A percentile compares a stretch with the other conserved stretches of the same genome.
These are phyloP conservation scores for Fomitopsis serialis DNA, from an alignment of 768 basidiomycete species.

Conservation along the genomic window DNA sequence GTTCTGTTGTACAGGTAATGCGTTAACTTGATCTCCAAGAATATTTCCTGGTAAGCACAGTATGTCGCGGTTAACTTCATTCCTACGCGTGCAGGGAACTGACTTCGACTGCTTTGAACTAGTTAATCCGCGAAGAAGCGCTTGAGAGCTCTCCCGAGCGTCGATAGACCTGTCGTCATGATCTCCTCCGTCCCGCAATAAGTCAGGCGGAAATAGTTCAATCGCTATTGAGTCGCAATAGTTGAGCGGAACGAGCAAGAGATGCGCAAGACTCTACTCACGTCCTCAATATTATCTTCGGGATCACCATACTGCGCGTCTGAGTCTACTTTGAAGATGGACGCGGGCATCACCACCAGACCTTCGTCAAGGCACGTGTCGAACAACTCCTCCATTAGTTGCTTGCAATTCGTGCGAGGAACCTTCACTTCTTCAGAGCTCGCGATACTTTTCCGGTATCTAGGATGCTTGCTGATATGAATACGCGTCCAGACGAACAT, in stretches of 20 bases:
- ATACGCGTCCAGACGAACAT: slow-evolving; percentile 54
- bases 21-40: too few relatives aligned
- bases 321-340: slow-evolving; percentile 34
- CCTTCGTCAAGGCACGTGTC: slow-evolving; percentile 32
- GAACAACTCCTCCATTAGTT: slow-evolving; percentile 43
- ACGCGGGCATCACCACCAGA: slow-evolving; percentile 42
- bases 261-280: slow-evolving; percentile 21
- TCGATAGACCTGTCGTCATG: slow-evolving; percentile 35
- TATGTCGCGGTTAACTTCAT: too few relatives aligned
- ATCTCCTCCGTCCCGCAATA: slow-evolving; percentile 44
- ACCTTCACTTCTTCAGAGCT: neutral
- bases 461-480: slow-evolving; percentile 36
- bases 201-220: slow-evolving; percentile 38
- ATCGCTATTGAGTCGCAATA: slow-evolving; percentile 23
- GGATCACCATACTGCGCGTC: slow-evolving; percentile 15
- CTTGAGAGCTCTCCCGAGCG: slow-evolving; percentile 31
- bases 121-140: slow-evolving; percentile 30
- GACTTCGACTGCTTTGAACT: neutral
- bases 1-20: too few relatives aligned
- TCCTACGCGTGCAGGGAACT: too few relatives aligned
- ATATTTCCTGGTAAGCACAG: too few relatives aligned
- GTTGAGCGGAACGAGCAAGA: neutral
- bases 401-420: slow-evolving; percentile 33
- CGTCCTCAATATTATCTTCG: slow-evolving; percentile 29
- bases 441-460: slow-evolving; percentile 22